Percentiles rank a stretch among this genome's conserved stretches.
Conservation (phyloP, 306 rosid species). For the Quercus engelmannii region DNA sequence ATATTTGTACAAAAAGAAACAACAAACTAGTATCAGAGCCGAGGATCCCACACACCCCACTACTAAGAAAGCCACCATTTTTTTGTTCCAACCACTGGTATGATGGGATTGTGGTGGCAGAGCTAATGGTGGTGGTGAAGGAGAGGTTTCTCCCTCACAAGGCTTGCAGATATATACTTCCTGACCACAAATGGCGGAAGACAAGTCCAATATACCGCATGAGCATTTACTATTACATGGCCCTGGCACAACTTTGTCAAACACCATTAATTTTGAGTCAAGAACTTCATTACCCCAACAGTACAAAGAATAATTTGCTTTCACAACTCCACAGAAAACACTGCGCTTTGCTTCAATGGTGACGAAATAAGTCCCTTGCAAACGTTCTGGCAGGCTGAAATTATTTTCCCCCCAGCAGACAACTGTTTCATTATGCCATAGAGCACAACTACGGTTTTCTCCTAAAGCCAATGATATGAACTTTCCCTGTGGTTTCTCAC, state of each 20-base stretch:
- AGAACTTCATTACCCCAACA: slow-evolving; percentile 68
- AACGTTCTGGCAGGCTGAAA: slow-evolving; percentile 48
- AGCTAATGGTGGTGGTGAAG: background rate
- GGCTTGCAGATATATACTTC: slow-evolving; percentile 39
- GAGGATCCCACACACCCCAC: slow-evolving; percentile 75
- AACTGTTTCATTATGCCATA: slow-evolving; percentile 29
- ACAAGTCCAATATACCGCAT: slow-evolving; percentile 18
- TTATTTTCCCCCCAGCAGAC: slow-evolving; percentile 71
- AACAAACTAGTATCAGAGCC: slow-evolving; percentile 34
- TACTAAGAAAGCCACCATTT: slow-evolving; percentile 67
- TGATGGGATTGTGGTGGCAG: background rate
- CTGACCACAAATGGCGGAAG: slow-evolving; percentile 27
- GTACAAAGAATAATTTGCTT: slow-evolving; percentile 35
- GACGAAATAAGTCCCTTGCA: slow-evolving; percentile 28
- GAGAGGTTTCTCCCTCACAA: background rate
- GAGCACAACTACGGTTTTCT: slow-evolving; percentile 62
- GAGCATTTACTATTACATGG: slow-evolving; percentile 55
- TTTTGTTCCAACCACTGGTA: slow-evolving; percentile 41
- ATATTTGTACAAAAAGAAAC: slow-evolving; percentile 40
- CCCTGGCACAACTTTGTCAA: slow-evolving; percentile 62
- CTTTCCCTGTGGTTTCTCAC: slow-evolving; percentile 31
- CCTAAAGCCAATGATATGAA: slow-evolving; percentile 75
- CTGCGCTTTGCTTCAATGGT: slow-evolving; percentile 55
- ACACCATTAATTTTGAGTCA: slow-evolving; percentile 35
- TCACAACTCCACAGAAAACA: slow-evolving; percentile 63